phyloP scores from a whole-genome alignment of 2,329 filamentous ascomycete species.

The Calonectria honghensis region DNA sequence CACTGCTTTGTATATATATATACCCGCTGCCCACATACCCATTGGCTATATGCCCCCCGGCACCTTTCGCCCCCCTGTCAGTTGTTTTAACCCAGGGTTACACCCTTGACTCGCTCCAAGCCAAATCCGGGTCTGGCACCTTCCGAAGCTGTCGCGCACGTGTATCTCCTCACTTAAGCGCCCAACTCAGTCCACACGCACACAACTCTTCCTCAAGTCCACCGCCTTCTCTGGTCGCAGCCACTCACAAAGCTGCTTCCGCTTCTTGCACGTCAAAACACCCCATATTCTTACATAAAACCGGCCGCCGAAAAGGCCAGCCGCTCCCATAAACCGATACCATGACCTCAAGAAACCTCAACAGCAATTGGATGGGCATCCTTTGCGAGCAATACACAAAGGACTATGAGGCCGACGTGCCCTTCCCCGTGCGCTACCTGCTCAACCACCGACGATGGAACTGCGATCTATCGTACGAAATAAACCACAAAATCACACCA shows the following conservation, averaged over 20 bases:
- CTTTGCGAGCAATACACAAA: conserved; percentile 39
- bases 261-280: not conserved
- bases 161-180: conserved; percentile 24
- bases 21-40: too few relatives aligned
- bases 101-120: conserved; percentile 14
- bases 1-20: not conserved
- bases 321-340: not conserved
- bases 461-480: conserved; percentile 14
- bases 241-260: not conserved
- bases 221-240: not conserved
- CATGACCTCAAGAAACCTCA: conserved; percentile 47
- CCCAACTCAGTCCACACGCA: not conserved
- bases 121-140: conserved; percentile 4
- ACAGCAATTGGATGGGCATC: conserved; percentile 45
- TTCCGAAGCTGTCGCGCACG: conserved; percentile 5
- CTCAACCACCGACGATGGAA: conserved; percentile 24
- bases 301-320: not conserved
- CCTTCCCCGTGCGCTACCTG: conserved; percentile 51
- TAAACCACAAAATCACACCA: not conserved
- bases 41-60: not conserved
- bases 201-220: not conserved
- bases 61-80: not conserved
- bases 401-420: conserved; percentile 52
- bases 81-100: conserved; percentile 7
- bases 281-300: not conserved